phyloP scores from a whole-genome alignment of 148 eudicot species.

The Polygonum aviculare region DNA sequence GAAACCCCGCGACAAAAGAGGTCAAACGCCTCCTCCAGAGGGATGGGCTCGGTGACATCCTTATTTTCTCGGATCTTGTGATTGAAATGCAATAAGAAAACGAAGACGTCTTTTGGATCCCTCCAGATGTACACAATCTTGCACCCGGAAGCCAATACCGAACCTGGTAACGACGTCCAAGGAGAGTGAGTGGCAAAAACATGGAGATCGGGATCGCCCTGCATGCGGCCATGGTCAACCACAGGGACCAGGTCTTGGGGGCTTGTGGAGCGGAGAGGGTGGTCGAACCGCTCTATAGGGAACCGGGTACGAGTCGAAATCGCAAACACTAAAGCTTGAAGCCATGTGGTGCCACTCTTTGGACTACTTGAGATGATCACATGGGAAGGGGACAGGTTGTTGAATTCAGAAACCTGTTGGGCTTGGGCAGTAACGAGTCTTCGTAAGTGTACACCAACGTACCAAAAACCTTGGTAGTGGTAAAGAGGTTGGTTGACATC shows the following conservation, averaged over 20 bases:
- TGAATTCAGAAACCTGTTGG: not conserved
- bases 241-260: not conserved
- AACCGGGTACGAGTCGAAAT: not conserved
- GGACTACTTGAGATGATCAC: not conserved
- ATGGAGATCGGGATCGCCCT: not conserved
- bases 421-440: not conserved
- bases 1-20: not conserved
- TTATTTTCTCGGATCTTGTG: not conserved
- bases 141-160: constrained; percentile 3
- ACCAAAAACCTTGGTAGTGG: not conserved
- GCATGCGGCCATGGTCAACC: not conserved
- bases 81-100: not conserved
- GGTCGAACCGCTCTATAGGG: not conserved
- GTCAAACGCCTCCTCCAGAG: constrained; percentile 7
- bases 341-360: not conserved
- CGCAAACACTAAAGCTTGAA: not conserved
- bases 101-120: constrained; percentile 30
- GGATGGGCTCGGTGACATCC: not conserved
- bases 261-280: not conserved
- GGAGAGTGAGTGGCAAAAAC: not conserved
- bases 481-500: not conserved
- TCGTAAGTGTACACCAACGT: not conserved
- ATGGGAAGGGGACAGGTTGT: not conserved
- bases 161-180: constrained; percentile 7
- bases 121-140: constrained; percentile 8